These are phyloP conservation scores for Neurospora terricola DNA, from an alignment of 495 filamentous ascomycete genomes.

Conservation along the genomic window DNA sequence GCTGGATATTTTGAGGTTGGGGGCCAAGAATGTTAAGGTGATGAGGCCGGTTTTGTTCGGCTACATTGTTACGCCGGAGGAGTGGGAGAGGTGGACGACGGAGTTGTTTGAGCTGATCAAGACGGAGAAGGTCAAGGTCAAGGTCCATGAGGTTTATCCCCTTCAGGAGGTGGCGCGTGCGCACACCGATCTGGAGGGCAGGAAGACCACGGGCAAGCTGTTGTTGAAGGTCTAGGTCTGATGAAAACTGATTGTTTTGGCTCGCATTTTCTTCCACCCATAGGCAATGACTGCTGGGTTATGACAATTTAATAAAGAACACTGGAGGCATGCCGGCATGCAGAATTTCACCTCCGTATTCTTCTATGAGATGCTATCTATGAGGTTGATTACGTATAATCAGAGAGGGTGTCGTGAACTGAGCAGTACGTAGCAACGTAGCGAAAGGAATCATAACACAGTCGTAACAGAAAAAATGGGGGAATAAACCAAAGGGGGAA, in stretches of 20 bases:
- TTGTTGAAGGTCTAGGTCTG: conserved; percentile 37
- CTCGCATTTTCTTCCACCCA: not conserved
- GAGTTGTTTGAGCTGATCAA: conserved; percentile 67
- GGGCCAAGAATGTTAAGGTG: conserved; percentile 72
- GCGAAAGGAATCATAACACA: not conserved
- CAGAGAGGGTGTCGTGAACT: not conserved
- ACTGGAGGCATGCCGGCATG: not conserved
- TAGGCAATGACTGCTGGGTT: not conserved
- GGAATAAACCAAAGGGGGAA: not conserved
- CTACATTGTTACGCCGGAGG: conserved; percentile 69
- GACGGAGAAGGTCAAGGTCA: conserved; percentile 58
- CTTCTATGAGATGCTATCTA: conserved; percentile 1
- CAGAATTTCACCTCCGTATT: not conserved
- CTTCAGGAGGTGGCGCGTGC: conserved; percentile 64
- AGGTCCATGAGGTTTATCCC: conserved; percentile 75
- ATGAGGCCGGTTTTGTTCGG: conserved; percentile 62
- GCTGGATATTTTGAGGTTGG: conserved; percentile 54
- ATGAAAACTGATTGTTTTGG: not conserved
- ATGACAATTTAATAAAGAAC: not conserved
- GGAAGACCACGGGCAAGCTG: conserved; percentile 79
- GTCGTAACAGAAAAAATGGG: not conserved
- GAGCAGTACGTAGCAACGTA: not conserved
- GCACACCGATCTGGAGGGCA: conserved; percentile 71
- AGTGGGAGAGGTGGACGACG: conserved; percentile 58
- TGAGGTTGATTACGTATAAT: not conserved